Percentiles rank a stretch among this genome's conserved stretches.
Conservation (phyloP, 140 eudicot species). For the Anethum foeniculum region DNA sequence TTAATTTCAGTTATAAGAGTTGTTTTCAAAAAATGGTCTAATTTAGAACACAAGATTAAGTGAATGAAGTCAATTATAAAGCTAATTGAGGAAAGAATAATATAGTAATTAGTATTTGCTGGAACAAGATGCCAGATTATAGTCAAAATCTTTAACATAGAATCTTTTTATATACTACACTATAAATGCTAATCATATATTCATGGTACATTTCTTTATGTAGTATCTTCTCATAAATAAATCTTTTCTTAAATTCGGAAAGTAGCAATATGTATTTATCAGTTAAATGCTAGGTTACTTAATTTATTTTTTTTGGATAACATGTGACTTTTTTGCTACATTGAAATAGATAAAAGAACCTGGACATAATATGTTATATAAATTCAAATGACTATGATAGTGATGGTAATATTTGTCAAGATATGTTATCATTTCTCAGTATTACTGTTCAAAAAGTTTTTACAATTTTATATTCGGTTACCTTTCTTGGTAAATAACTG, state of each 20-base stretch:
- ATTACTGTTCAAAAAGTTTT: neutral
- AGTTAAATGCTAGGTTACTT: neutral
- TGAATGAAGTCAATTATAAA: neutral
- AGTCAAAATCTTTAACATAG: slow-evolving; percentile 13
- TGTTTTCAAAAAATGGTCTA: slow-evolving; percentile 12
- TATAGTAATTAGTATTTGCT: slow-evolving; percentile 13
- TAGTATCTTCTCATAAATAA: slow-evolving; percentile 16
- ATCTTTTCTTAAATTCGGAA: slow-evolving; percentile 20
- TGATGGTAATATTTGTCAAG: neutral
- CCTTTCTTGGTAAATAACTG: neutral
- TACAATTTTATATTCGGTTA: neutral
- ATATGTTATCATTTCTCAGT: neutral
- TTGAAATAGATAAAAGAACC: no score
- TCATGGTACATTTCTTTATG: slow-evolving; percentile 20
- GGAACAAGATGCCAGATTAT: neutral
- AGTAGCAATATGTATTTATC: slow-evolving; percentile 17
- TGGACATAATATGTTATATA: neutral
- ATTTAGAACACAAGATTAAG: slow-evolving; percentile 1
- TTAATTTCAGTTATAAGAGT: slow-evolving; percentile 16
- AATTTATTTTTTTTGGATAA: neutral
- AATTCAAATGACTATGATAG: no score
- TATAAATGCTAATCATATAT: slow-evolving; percentile 31
- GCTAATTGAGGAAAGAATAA: neutral
- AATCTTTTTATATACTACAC: slow-evolving; percentile 33
- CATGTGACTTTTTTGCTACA: neutral